These are phyloP conservation scores for Trichomonascus vanleenenianus DNA, from an alignment of 805 yeast genomes.

Conservation along the genomic window DNA sequence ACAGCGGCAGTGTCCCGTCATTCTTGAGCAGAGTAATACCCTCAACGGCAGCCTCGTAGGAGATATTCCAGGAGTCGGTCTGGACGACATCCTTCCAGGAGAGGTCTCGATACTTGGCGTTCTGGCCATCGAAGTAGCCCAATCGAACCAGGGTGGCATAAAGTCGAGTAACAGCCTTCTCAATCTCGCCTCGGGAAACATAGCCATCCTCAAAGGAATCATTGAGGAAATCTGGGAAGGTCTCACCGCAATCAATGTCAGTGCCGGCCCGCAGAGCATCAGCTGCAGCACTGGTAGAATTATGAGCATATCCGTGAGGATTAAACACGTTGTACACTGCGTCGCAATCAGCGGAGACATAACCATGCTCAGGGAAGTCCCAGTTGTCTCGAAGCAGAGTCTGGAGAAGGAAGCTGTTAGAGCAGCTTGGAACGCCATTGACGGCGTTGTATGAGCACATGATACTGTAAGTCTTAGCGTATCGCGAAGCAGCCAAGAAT, in stretches of 20 bases:
- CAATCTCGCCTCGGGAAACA: slow-evolving; percentile 4
- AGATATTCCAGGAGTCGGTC: slow-evolving; percentile 3
- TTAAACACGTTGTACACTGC: slow-evolving; percentile 9
- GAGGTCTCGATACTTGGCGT: slow-evolving; percentile 4
- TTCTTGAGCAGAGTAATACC: slow-evolving; percentile 10
- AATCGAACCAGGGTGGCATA: slow-evolving; percentile 9
- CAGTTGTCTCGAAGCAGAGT: slow-evolving; percentile 6
- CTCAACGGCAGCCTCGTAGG: slow-evolving; percentile 9
- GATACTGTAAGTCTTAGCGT: slow-evolving; percentile 7
- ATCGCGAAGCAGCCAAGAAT: slow-evolving; percentile 9
- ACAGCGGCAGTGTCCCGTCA: slow-evolving; percentile 9
- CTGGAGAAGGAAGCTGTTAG: slow-evolving; percentile 9
- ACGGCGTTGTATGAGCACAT: slow-evolving; percentile 14
- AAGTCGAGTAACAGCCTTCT: slow-evolving; percentile 6
- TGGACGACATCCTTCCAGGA: slow-evolving; percentile 8
- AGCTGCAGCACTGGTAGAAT: slow-evolving; percentile 7
- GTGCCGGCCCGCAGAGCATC: slow-evolving; percentile 10
- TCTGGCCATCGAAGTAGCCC: slow-evolving; percentile 10
- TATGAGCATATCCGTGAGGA: slow-evolving; percentile 7
- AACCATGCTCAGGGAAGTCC: slow-evolving; percentile 1
- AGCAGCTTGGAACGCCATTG: slow-evolving; percentile 13
- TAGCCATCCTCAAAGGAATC: slow-evolving; percentile 5
- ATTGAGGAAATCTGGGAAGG: slow-evolving; percentile 1
- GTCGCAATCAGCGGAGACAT: slow-evolving; percentile 11
- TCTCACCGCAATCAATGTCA: slow-evolving; percentile 8